Conservation (phyloP, 441 rosid species). For the Rhodomyrtus psidioides region DNA sequence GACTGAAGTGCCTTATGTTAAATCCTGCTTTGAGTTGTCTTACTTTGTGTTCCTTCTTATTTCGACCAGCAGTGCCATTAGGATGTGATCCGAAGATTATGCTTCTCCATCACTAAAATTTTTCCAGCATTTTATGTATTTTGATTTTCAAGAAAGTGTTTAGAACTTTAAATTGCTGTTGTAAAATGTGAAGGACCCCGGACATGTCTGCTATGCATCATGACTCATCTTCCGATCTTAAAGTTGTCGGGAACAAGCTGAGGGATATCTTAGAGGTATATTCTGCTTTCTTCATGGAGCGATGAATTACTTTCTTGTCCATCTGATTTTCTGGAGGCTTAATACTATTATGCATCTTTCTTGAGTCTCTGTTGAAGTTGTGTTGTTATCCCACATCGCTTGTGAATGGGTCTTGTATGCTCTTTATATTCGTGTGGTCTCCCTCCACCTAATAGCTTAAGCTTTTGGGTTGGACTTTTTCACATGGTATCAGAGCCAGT, state of each 20-base stretch:
- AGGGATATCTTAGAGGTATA: slow-evolving; percentile 44
- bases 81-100: not conserved
- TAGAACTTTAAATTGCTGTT: not conserved
- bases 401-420: no score
- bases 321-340: not conserved
- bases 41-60: not conserved
- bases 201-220: slow-evolving; percentile 83
- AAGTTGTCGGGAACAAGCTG: slow-evolving; percentile 40
- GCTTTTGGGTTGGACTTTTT: no score
- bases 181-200: slow-evolving; percentile 26
- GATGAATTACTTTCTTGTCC: not conserved
- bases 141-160: not conserved
- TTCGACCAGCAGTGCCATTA: not conserved
- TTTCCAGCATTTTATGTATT: not conserved
- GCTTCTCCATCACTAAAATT: not conserved
- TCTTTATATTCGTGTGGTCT: no score
- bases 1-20: not conserved
- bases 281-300: not conserved
- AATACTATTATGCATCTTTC: not conserved
- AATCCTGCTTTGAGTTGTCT: not conserved
- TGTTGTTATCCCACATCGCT: no score
- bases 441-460: no score
- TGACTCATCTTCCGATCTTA: slow-evolving; percentile 50
- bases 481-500: no score
- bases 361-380: not conserved